These are phyloP conservation scores for Ciborinia camelliae DNA, from an alignment of 2,329 filamentous ascomycete genomes.

Conservation along the genomic window DNA sequence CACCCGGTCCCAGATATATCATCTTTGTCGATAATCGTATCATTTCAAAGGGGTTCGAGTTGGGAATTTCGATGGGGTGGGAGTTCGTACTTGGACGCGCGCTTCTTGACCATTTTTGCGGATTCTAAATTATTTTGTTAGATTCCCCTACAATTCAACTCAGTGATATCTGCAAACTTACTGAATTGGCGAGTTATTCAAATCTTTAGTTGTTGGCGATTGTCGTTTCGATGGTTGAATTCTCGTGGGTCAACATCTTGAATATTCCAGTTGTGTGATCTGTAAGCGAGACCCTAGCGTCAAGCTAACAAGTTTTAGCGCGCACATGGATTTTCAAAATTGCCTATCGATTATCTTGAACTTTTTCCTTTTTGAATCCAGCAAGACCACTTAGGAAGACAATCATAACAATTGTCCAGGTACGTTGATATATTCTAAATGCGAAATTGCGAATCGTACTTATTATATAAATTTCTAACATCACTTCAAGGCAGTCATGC, in stretches of 20 bases:
- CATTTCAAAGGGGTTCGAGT: constrained; percentile 8
- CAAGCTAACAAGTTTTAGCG: constrained; percentile 15
- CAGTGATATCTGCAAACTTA: constrained; percentile 16
- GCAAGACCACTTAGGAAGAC: constrained; percentile 36
- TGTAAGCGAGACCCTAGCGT: constrained; percentile 19
- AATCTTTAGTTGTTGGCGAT: constrained; percentile 23
- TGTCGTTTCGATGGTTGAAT: constrained; percentile 16
- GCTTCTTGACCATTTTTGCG: constrained; percentile 69
- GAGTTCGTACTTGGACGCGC: constrained; percentile 60
- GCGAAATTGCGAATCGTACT: background rate
- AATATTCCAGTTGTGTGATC: constrained; percentile 18
- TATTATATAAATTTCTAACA: constrained; percentile 2
- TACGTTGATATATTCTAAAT: constrained; percentile 21
- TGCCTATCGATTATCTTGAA: constrained; percentile 14
- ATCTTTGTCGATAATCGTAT: background rate
- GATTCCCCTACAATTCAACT: background rate
- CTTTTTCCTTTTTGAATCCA: constrained; percentile 13
- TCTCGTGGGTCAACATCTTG: background rate
- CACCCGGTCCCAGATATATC: background rate
- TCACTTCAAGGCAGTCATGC: constrained; percentile 46
- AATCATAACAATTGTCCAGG: constrained; percentile 36
- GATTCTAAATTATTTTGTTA: constrained; percentile 43
- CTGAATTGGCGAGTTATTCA: constrained; percentile 26
- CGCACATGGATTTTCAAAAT: constrained; percentile 10
- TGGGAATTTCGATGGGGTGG: constrained; percentile 4